Evolutionary conservation across 1,139 yeast species (phyloP).

Genomic region (Zygosaccharomyces pseudobailii): DNA sequence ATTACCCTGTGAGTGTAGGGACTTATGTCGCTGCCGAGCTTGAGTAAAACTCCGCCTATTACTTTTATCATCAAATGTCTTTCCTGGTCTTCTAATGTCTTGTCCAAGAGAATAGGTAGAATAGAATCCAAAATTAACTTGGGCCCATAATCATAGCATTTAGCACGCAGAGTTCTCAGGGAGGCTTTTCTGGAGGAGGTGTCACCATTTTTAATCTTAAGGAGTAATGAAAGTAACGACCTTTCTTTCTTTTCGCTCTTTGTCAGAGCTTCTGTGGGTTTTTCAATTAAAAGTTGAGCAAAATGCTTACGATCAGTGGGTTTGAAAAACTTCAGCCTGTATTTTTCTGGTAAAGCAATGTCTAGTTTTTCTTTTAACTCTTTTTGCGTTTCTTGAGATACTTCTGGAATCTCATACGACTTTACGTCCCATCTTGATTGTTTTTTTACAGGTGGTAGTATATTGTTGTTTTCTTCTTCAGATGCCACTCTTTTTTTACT

Average conservation of each 20-base stretch:
- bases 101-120: constrained; percentile 71
- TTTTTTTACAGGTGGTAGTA: constrained; percentile 13
- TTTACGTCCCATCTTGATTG: constrained; percentile 36
- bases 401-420: constrained; percentile 38
- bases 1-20: constrained; percentile 74
- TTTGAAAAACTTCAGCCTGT: constrained; percentile 61
- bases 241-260: constrained; percentile 56
- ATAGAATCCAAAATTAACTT: constrained; percentile 60
- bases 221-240: constrained; percentile 56
- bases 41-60: constrained; percentile 62
- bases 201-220: constrained; percentile 74
- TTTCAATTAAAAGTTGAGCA: constrained; percentile 49
- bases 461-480: constrained; percentile 26
- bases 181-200: constrained; percentile 67
- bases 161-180: constrained; percentile 60
- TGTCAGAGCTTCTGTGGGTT: constrained; percentile 38
- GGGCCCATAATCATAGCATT: constrained; percentile 66
- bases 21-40: constrained; percentile 57
- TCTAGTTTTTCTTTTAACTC: constrained; percentile 38
- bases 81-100: constrained; percentile 73
- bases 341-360: constrained; percentile 59
- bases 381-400: constrained; percentile 22
- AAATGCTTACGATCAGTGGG: constrained; percentile 71
- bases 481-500: constrained; percentile 12
- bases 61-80: constrained; percentile 77